Conservation (phyloP, 371 early-diverging fungal genomes). For the Lichtheimia corymbifera region DNA sequence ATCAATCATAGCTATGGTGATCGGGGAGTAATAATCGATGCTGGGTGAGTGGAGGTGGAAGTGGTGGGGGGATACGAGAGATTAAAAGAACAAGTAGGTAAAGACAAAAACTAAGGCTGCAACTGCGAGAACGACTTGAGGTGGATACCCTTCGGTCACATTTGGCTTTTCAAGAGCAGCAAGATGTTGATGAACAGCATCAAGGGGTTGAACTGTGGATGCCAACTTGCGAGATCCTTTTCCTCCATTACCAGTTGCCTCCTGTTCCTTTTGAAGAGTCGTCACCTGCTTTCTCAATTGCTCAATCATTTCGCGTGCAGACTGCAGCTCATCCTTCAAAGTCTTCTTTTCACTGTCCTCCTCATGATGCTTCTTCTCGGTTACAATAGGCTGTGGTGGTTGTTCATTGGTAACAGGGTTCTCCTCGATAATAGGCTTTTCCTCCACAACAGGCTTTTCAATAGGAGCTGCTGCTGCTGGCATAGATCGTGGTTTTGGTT, state of each 20-base stretch:
- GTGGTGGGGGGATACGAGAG: too few relatives aligned
- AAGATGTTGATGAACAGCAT: constrained; percentile 57
- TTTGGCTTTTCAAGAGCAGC: constrained; percentile 53
- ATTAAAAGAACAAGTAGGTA: constrained; percentile 53
- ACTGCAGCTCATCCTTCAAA: constrained; percentile 19
- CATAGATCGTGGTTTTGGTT: constrained; percentile 11
- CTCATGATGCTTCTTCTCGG: background rate
- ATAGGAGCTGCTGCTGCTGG: background rate
- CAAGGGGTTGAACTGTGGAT: constrained; percentile 39
- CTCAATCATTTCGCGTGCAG: constrained; percentile 28
- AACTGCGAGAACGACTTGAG: constrained; percentile 46
- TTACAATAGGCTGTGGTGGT: background rate
- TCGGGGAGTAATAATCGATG: too few relatives aligned
- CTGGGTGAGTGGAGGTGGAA: too few relatives aligned
- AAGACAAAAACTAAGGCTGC: constrained; percentile 46
- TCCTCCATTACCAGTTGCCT: constrained; percentile 23
- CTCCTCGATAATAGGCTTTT: background rate
- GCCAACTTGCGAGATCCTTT: constrained; percentile 28
- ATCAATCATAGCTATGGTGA: too few relatives aligned
- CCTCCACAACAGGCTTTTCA: background rate
- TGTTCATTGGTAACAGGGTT: background rate
- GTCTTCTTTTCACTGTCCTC: constrained; percentile 21
- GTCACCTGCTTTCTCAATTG: constrained; percentile 27
- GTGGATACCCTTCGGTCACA: constrained; percentile 53
- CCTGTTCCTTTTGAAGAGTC: constrained; percentile 18